A percentile compares a stretch with the other conserved stretches of the same genome.
phyloP scores from a whole-genome alignment of 108 stramenopile genomes.

The Cyclostephanos tholiformis region DNA sequence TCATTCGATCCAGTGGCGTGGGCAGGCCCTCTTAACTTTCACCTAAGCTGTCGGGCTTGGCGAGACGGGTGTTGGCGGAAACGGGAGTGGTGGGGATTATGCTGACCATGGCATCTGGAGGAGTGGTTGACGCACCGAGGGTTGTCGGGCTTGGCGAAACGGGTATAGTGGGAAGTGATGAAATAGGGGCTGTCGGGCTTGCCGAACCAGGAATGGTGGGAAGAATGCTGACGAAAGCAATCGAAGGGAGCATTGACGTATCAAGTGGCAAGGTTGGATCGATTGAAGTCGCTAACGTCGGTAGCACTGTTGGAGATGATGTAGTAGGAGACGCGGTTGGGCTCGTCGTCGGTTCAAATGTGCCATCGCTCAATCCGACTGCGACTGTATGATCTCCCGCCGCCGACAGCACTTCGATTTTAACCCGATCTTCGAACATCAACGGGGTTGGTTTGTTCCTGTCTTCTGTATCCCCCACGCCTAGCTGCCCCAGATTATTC shows the following conservation, averaged over 20 bases:
- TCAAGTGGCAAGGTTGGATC: background rate
- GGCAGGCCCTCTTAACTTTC: too few species aligned
- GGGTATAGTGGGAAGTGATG: background rate
- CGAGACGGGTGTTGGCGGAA: background rate
- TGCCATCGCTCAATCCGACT: slow-evolving; percentile 5
- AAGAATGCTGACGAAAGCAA: too few species aligned
- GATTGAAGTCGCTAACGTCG: background rate
- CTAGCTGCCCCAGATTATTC: slow-evolving; percentile 48
- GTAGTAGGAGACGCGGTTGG: background rate
- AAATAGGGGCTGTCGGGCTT: background rate
- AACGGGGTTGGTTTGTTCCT: slow-evolving; percentile 38
- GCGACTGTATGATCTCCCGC: slow-evolving; percentile 42
- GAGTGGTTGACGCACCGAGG: background rate
- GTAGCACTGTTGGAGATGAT: background rate
- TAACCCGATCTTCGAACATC: background rate
- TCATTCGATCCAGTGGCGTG: too few species aligned
- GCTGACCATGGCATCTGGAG: background rate
- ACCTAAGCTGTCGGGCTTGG: background rate
- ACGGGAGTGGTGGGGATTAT: background rate
- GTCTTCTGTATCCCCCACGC: slow-evolving; percentile 33
- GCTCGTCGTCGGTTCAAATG: background rate
- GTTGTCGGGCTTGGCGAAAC: background rate
- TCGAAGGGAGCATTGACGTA: too few species aligned
- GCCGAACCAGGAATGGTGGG: too few species aligned
- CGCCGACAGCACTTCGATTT: slow-evolving; percentile 25